Evolutionary conservation across 306 rosid species (phyloP).

Genomic region (Comarum palustre): DNA sequence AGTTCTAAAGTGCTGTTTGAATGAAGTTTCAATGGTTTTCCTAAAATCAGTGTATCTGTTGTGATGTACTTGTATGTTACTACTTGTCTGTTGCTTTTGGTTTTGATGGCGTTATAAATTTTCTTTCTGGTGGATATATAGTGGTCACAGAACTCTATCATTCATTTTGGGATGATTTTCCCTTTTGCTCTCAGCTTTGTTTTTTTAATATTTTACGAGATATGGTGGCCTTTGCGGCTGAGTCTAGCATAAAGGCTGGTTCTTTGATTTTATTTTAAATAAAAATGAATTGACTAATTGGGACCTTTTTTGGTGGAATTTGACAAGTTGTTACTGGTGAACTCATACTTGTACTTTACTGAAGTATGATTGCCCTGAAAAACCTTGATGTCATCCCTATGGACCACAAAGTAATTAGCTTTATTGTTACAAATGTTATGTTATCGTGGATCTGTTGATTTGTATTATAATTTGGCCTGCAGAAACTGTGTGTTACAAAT

Average conservation of each 20-base stretch:
- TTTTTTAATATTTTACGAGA: conserved; percentile 7
- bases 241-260: conserved; percentile 7
- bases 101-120: not conserved
- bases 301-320: not conserved
- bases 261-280: conserved; percentile 1
- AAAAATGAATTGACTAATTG: not conserved
- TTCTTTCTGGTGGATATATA: not conserved
- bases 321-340: conserved; percentile 10
- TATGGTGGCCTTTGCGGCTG: conserved; percentile 7
- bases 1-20: not conserved
- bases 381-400: not conserved
- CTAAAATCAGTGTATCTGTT: not conserved
- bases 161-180: not conserved
- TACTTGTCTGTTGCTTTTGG: not conserved
- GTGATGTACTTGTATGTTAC: not conserved
- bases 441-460: conserved; percentile 12
- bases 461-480: no score
- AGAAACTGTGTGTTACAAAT: no score
- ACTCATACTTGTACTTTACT: not conserved
- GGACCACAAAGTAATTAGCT: not conserved
- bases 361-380: not conserved
- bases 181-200: conserved; percentile 1
- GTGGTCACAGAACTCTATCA: not conserved
- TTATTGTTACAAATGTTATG: not conserved
- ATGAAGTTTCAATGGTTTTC: conserved; percentile 10